These are phyloP conservation scores for Amaranthus palmeri DNA, from an alignment of 148 eudicot genomes.

Conservation along the genomic window DNA sequence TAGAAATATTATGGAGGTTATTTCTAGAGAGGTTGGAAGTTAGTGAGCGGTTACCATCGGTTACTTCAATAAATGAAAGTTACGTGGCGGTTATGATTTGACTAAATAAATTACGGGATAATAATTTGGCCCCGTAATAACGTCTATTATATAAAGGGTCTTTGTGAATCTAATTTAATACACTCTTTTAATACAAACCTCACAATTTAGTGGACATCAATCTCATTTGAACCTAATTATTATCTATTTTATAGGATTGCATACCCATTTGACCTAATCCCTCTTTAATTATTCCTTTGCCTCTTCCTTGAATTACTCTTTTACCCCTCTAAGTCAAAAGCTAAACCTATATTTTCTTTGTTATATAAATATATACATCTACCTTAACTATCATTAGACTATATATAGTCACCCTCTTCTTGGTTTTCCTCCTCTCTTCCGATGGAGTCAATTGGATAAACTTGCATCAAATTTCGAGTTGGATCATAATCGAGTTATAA, in stretches of 20 bases:
- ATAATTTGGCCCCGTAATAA: too few species aligned
- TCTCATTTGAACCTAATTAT: neutral
- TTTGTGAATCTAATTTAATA: too few species aligned
- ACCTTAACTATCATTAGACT: neutral
- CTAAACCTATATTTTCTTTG: neutral
- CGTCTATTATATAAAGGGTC: too few species aligned
- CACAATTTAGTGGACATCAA: neutral
- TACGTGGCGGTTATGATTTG: too few species aligned
- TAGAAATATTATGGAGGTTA: too few species aligned
- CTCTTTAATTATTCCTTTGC: neutral
- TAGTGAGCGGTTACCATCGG: too few species aligned
- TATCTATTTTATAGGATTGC: neutral
- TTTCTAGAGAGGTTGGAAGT: too few species aligned
- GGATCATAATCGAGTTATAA: too few species aligned
- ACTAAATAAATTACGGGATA: too few species aligned
- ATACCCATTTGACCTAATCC: slow-evolving; percentile 2
- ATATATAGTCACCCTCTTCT: neutral
- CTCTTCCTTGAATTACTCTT: slow-evolving; percentile 3
- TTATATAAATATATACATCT: neutral
- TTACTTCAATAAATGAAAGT: too few species aligned
- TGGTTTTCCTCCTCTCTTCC: neutral
- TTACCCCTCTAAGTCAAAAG: slow-evolving; percentile 23
- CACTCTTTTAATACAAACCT: slow-evolving; percentile 2
- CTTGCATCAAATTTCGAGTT: neutral
- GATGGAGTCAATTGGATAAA: neutral